These are phyloP conservation scores for Myriosclerotinia curreyana DNA, from an alignment of 2,329 filamentous ascomycete genomes.

Conservation along the genomic window DNA sequence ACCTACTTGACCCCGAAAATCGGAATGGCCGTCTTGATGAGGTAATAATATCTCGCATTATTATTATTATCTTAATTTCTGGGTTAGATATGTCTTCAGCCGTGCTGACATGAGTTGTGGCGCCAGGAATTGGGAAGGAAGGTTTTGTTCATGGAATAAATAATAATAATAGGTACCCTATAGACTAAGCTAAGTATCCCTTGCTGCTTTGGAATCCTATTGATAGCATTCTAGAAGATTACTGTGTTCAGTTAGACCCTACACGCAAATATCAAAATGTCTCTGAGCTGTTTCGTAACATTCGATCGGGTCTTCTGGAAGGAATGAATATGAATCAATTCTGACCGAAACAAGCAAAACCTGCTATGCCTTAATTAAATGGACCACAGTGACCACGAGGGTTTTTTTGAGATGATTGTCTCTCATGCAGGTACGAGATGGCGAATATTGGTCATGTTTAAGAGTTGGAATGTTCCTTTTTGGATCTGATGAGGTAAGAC, in stretches of 20 bases:
- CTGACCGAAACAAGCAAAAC: too few relatives aligned
- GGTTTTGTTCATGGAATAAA: neutral
- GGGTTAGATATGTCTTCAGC: neutral
- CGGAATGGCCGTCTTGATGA: constrained; percentile 2
- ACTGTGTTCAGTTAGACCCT: constrained; percentile 1
- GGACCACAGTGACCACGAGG: neutral
- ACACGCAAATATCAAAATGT: neutral
- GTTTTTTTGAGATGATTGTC: constrained; percentile 4
- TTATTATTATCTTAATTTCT: neutral
- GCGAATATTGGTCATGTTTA: constrained; percentile 11
- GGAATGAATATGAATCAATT: neutral
- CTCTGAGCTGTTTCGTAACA: neutral
- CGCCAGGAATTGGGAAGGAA: neutral
- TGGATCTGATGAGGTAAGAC: constrained; percentile 1
- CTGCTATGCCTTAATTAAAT: constrained; percentile 5
- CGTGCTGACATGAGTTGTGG: neutral
- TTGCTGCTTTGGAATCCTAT: neutral
- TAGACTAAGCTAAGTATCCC: too few relatives aligned
- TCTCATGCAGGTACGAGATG: constrained; percentile 8
- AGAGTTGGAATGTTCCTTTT: constrained; percentile 1
- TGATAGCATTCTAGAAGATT: constrained; percentile 2
- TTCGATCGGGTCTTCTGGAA: constrained; percentile 7
- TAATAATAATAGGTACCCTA: too few relatives aligned
- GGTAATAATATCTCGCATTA: too few relatives aligned
- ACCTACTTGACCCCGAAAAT: neutral